A percentile compares a stretch with the other conserved stretches of the same genome.
Conservation (phyloP, 2,329 filamentous ascomycete species). For the Ophiobolus disseminans region DNA sequence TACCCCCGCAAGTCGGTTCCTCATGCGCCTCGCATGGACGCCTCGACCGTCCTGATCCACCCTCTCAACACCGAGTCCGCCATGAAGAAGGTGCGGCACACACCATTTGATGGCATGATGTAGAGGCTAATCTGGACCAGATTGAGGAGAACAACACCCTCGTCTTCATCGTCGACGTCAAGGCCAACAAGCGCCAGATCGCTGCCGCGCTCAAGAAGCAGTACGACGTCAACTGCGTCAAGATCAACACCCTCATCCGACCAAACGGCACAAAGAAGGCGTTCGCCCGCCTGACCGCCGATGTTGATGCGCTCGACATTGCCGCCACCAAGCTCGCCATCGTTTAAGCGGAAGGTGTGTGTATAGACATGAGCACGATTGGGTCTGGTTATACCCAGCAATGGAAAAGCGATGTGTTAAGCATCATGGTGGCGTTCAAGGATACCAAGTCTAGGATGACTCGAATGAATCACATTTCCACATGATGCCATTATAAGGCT, state of each 20-base stretch:
- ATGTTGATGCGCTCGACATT: slow-evolving; percentile 98
- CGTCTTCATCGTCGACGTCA: slow-evolving; percentile 92
- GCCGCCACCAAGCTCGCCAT: slow-evolving; percentile 98
- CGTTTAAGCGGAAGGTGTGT: slow-evolving; percentile 69
- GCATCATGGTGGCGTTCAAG: slow-evolving; percentile 49
- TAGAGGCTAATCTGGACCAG: slow-evolving; percentile 38
- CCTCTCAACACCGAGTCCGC: slow-evolving; percentile 98
- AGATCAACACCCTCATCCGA: slow-evolving; percentile 99
- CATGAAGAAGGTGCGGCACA: slow-evolving; percentile 83
- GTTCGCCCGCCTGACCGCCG: slow-evolving; percentile 90
- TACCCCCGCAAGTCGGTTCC: slow-evolving; percentile 96
- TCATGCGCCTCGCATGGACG: slow-evolving; percentile 88
- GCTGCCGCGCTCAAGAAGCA: slow-evolving; percentile 98
- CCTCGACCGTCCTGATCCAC: slow-evolving; percentile 98
- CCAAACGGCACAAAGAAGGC: slow-evolving; percentile 99
- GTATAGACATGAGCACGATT: slow-evolving; percentile 33
- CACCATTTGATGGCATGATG: not conserved
- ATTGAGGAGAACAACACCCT: slow-evolving; percentile 99
- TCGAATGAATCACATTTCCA: slow-evolving; percentile 46
- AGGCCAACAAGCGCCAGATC: slow-evolving; percentile 99
- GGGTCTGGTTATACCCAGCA: slow-evolving; percentile 44
- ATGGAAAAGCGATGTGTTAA: slow-evolving; percentile 45
- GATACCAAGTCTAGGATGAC: slow-evolving; percentile 46
- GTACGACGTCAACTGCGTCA: slow-evolving; percentile 96
- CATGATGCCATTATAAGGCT: slow-evolving; percentile 35